Conservation (phyloP, 148 eudicot genomes). For the Persicaria tinctoria region DNA sequence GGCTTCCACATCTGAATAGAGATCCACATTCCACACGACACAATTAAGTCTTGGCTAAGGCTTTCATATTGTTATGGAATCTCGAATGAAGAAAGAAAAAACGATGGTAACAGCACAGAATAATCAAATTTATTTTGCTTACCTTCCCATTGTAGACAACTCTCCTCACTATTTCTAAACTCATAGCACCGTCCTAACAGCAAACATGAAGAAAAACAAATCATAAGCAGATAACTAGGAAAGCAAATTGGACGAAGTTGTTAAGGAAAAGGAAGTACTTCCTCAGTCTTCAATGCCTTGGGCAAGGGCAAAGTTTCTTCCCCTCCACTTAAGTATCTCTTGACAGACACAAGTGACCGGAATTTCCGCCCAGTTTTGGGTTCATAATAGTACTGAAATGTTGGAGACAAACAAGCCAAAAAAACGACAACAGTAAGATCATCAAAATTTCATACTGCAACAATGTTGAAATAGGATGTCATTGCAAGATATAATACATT, state of each 20-base stretch:
- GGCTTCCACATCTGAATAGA: slow-evolving; percentile 12
- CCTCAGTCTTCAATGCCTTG: not conserved
- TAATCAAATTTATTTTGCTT: not conserved
- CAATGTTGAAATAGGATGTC: not conserved
- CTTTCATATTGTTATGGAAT: not conserved
- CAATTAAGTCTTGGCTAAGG: not conserved
- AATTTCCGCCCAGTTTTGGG: not conserved
- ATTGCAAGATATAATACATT: not conserved
- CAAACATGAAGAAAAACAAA: not conserved
- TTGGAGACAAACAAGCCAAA: not conserved
- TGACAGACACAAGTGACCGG: slow-evolving; percentile 10
- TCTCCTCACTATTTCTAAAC: slow-evolving; percentile 4
- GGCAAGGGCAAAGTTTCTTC: not conserved
- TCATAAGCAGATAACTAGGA: not conserved
- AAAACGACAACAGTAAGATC: not conserved
- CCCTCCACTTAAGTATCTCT: slow-evolving; percentile 9
- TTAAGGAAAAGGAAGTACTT: not conserved
- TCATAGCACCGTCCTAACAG: slow-evolving; percentile 9
- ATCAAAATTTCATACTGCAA: not conserved
- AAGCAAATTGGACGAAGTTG: not conserved
- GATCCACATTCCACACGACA: not conserved
- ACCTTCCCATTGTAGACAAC: slow-evolving; percentile 11
- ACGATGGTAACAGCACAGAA: not conserved
- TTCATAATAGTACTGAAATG: slow-evolving; percentile 10
- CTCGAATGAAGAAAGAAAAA: not conserved